Percentiles rank a stretch among this genome's conserved stretches.
Conservation (phyloP, 345 rosid species). For the Populus nigra region DNA sequence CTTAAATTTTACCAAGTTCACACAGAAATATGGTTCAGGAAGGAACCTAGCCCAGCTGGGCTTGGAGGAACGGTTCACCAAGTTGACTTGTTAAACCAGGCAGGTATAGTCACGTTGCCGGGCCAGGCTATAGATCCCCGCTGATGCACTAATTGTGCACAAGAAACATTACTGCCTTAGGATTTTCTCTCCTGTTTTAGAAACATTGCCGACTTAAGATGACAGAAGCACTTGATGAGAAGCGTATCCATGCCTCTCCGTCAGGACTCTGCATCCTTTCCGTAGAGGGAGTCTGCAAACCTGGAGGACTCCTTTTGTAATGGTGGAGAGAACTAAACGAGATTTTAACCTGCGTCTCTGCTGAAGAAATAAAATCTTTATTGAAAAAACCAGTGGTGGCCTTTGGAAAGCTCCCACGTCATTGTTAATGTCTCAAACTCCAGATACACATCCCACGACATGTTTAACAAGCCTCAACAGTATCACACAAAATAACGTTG, state of each 20-base stretch:
- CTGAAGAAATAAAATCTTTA: constrained; percentile 14
- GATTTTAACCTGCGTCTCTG: not conserved
- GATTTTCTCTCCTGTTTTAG: too few species aligned
- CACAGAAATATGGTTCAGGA: too few species aligned
- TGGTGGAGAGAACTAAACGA: not conserved
- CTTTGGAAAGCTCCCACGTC: not conserved
- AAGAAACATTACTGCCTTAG: too few species aligned
- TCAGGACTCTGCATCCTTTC: not conserved
- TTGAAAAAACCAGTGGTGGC: constrained; percentile 13
- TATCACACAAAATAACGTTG: constrained; percentile 30
- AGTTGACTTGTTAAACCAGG: too few species aligned
- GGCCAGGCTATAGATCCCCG: too few species aligned
- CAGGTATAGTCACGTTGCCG: too few species aligned
- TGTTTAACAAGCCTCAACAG: constrained; percentile 22
- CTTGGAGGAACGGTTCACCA: too few species aligned
- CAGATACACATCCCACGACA: constrained; percentile 18
- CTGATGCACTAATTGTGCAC: too few species aligned
- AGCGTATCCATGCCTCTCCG: not conserved
- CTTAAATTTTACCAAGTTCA: too few species aligned
- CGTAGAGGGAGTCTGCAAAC: not conserved
- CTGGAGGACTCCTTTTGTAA: not conserved
- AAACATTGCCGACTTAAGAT: too few species aligned
- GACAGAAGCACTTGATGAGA: too few species aligned
- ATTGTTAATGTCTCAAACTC: constrained; percentile 19
- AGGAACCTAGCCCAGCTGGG: too few species aligned